phyloP scores from a whole-genome alignment of 2,329 filamentous ascomycete species.

The Cordyceps javanica region DNA sequence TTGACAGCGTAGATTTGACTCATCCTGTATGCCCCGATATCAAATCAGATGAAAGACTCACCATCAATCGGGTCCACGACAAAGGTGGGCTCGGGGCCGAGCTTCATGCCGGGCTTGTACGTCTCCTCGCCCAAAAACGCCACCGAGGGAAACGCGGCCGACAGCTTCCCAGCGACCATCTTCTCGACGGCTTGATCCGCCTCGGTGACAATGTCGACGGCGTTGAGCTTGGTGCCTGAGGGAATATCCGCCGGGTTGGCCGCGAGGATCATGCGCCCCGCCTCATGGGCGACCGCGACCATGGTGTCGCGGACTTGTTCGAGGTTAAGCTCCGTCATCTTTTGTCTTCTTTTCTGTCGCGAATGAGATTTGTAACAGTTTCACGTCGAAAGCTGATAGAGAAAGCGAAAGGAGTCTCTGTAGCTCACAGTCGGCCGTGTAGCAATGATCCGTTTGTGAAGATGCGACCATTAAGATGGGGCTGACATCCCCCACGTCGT shows the following conservation, averaged over 20 bases:
- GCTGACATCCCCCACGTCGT: too few species aligned
- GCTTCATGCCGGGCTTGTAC: slow-evolving; percentile 57
- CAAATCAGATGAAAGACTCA: neutral
- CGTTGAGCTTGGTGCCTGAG: slow-evolving; percentile 59
- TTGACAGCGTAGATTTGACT: neutral
- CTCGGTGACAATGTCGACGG: slow-evolving; percentile 63
- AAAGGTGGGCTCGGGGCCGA: slow-evolving; percentile 66
- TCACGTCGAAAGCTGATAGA: neutral
- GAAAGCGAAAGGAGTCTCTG: neutral
- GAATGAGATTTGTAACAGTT: too few species aligned
- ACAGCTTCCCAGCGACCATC: slow-evolving; percentile 51
- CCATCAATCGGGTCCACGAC: slow-evolving; percentile 79
- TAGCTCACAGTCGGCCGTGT: too few species aligned
- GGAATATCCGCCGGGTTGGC: slow-evolving; percentile 54
- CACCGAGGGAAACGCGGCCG: slow-evolving; percentile 46
- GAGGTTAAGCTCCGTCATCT: slow-evolving; percentile 53
- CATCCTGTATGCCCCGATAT: too few species aligned
- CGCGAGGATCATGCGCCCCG: slow-evolving; percentile 57
- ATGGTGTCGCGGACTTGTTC: slow-evolving; percentile 57
- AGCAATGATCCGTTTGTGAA: neutral
- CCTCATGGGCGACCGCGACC: slow-evolving; percentile 53
- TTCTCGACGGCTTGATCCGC: slow-evolving; percentile 60
- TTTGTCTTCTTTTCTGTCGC: neutral
- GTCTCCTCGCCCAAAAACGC: slow-evolving; percentile 73
- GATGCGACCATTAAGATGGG: neutral